A percentile compares a stretch with the other conserved stretches of the same genome.
These are phyloP conservation scores for Umbilicus rupestris DNA, from an alignment of 164 flowering plant genomes.

Conservation along the genomic window DNA sequence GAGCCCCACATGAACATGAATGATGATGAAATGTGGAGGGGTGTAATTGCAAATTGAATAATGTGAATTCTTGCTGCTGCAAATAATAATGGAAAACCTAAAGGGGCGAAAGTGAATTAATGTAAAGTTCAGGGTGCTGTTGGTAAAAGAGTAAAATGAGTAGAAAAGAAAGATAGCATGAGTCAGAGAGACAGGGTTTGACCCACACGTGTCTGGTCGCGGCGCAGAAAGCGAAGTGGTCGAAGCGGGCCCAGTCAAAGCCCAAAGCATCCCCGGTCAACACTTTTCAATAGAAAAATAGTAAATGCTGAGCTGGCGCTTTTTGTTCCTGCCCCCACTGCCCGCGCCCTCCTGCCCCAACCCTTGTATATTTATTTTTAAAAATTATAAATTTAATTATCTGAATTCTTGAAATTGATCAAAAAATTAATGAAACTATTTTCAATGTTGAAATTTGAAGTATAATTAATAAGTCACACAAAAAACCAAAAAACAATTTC, in stretches of 20 bases:
- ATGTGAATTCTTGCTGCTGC: no score
- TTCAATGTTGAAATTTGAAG: no score
- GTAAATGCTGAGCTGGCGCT: background rate
- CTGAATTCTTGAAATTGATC: no score
- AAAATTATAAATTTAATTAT: no score
- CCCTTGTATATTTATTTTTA: no score
- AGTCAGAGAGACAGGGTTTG: background rate
- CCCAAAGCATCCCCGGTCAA: background rate
- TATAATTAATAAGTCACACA: no score
- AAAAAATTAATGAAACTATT: background rate
- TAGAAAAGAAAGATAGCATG: background rate
- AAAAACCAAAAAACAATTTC: no score
- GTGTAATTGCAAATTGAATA: no score
- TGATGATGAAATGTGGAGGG: no score
- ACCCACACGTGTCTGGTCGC: slow-evolving; percentile 5
- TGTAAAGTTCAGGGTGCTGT: background rate
- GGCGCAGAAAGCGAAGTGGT: slow-evolving; percentile 3
- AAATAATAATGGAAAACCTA: no score
- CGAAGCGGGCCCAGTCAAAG: background rate
- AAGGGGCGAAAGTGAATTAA: background rate
- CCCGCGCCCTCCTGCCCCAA: no score
- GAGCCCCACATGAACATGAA: no score
- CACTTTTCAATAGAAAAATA: background rate
- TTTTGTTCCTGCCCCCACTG: background rate
- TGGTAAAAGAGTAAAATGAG: background rate